Evolutionary conservation across 108 stramenopile species (phyloP).

Genomic region (Chaetoceros muelleri): DNA sequence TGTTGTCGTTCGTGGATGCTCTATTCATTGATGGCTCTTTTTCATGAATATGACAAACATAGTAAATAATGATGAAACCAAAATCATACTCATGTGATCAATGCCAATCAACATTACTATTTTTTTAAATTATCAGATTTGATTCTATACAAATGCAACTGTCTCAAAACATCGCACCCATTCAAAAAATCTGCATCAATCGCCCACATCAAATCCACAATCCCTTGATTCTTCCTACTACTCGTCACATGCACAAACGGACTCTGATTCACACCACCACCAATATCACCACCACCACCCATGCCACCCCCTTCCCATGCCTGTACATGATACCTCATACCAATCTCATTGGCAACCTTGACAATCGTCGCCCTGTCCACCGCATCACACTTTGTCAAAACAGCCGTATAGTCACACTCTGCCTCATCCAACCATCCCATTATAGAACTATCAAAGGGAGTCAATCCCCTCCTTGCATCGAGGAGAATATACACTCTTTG

Average conservation of each 20-base stretch:
- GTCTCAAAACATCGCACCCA: background rate
- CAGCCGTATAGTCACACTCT: constrained; percentile 56
- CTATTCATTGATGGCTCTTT: no score
- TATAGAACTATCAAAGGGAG: constrained; percentile 46
- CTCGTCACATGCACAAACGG: constrained; percentile 53
- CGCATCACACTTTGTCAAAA: constrained; percentile 78
- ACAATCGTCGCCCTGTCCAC: constrained; percentile 28
- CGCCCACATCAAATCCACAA: constrained; percentile 27
- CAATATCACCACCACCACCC: constrained; percentile 1
- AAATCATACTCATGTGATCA: no score
- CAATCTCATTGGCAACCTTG: constrained; percentile 58
- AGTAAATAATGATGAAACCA: no score
- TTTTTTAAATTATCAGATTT: no score
- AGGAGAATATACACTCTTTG: constrained; percentile 56
- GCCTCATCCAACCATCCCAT: constrained; percentile 82
- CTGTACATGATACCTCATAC: constrained; percentile 50
- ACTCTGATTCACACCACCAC: constrained; percentile 4
- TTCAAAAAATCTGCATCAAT: constrained; percentile 36
- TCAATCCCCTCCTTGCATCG: constrained; percentile 48
- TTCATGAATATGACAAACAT: no score
- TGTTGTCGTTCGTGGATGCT: no score
- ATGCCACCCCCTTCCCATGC: no score
- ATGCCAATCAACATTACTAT: no score
- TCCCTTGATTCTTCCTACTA: constrained; percentile 21
- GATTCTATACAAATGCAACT: no score